Evolutionary conservation across 768 basidiomycete genomes (phyloP).

Genomic region (Sporobolomyces phaffii): DNA sequence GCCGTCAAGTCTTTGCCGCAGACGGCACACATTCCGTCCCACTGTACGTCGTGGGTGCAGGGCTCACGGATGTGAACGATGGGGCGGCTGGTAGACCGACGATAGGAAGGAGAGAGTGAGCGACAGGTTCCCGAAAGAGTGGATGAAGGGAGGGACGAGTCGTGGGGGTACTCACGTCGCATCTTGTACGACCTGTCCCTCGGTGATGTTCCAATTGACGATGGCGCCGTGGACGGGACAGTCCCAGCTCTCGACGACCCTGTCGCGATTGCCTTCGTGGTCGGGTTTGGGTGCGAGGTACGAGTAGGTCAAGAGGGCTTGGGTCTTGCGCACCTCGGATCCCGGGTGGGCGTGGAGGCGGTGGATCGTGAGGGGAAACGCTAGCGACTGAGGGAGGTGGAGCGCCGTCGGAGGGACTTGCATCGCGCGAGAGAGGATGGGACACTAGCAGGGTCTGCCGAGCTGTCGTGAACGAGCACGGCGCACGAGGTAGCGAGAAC

Average conservation of each 20-base stretch:
- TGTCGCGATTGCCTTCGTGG: conserved; percentile 49
- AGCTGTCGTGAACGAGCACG: no score
- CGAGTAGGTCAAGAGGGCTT: conserved; percentile 69
- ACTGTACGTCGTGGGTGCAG: conserved; percentile 92
- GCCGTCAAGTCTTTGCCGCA: conserved; percentile 94
- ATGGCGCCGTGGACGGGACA: conserved; percentile 73
- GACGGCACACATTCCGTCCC: conserved; percentile 82
- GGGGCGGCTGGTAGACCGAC: no score
- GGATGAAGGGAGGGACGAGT: no score
- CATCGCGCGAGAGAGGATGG: not conserved
- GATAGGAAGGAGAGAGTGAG: not conserved
- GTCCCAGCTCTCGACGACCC: conserved; percentile 86
- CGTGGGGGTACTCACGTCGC: conserved; percentile 34
- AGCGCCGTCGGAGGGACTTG: conserved; percentile 55
- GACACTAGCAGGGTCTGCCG: no score
- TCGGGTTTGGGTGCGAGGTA: conserved; percentile 46
- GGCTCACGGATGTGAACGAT: conserved; percentile 67
- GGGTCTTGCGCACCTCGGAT: conserved; percentile 59
- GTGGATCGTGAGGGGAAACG: conserved; percentile 78
- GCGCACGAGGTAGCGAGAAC: no score
- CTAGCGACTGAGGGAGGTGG: conserved; percentile 66
- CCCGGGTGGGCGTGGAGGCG: conserved; percentile 56
- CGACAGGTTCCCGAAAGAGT: not conserved
- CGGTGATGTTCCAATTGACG: conserved; percentile 61
- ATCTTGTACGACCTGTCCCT: conserved; percentile 22